Base-by-base conservation (phyloP, 768 basidiomycete genomes). In the Coprinopsis cinerea region DNA sequence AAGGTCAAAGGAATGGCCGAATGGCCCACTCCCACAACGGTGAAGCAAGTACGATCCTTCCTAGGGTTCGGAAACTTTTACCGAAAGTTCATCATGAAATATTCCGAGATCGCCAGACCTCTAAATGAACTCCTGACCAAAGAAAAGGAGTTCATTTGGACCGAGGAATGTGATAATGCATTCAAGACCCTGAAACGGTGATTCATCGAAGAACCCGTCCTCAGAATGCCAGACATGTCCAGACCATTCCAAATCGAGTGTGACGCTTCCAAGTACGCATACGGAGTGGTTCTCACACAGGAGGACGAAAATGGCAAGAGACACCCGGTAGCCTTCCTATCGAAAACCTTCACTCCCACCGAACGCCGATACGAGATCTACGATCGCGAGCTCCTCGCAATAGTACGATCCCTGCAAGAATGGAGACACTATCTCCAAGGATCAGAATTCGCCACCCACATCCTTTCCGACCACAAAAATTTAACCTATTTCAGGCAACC, bases 61-160 rank as follows among this genome's bases (percentile, higher is more conserved):
- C 51, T 77, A 1, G 71, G 72, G 2, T 75, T 77, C 48, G 55
- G 61, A 2, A 76, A 75, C 56, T 77, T 74, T 52, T 77, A 76
- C 45, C 51, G 66, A 1, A 47, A 65, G 1, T 75, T 73, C 36
- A 67, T 73, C 6, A 2, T 41, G 1, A 46, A 59, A 0, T 77
- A 63, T 51, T 55, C 66, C 0, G 11, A 60, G 0, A 55, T 68
- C 3, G 46, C 65, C 1, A 42, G 54, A 54, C 66, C 65, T 0
- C 42, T 74, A 0, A 64, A 57, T 4, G 17, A 48, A 0, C 49
- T 73, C 0, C 61, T 62, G 0, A 43, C 55, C 4, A 70, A 69
- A 43, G 53, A 55, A 0, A 34, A 39, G 15, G 9, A 18, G 0
- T 72, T 58, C 52, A 61, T 18, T 11, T 54, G n/a, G n/a, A n/a